phyloP scores from a whole-genome alignment of 2,329 filamentous ascomycete species.

The Geosmithia morbida region DNA sequence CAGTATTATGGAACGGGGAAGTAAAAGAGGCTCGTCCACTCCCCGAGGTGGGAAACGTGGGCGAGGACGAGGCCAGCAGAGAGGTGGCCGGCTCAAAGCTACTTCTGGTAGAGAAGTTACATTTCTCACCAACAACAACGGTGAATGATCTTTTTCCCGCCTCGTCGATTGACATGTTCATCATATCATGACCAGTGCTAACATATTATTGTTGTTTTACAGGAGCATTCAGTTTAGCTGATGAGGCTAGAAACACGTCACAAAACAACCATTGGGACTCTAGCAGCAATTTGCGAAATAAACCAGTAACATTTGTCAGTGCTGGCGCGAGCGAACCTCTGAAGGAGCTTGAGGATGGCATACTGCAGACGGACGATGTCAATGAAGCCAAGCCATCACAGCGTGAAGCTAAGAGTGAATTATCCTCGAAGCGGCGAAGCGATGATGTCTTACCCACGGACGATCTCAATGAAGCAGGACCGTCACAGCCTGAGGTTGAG shows the following conservation, averaged over 20 bases:
- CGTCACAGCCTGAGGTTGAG: background rate
- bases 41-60: conserved; percentile 4
- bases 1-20: background rate
- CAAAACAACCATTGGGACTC: conserved; percentile 25
- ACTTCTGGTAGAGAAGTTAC: background rate
- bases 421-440: background rate
- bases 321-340: conserved; percentile 36
- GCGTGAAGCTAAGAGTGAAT: background rate
- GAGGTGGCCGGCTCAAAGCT: background rate
- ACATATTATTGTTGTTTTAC: background rate
- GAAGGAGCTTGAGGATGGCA: conserved; percentile 18
- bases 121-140: background rate
- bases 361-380: background rate
- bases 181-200: too few relatives aligned
- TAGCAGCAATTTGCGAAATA: conserved; percentile 27
- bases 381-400: background rate
- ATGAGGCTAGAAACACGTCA: conserved; percentile 35
- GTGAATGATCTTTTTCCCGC: background rate
- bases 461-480: background rate
- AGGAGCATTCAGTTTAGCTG: conserved; percentile 18
- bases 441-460: background rate
- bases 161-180: background rate
- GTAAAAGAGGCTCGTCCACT: conserved; percentile 1
- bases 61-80: background rate
- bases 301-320: conserved; percentile 37